Evolutionary conservation across 2,329 filamentous ascomycete species (phyloP).

Genomic region (Colletotrichum sp.): DNA sequence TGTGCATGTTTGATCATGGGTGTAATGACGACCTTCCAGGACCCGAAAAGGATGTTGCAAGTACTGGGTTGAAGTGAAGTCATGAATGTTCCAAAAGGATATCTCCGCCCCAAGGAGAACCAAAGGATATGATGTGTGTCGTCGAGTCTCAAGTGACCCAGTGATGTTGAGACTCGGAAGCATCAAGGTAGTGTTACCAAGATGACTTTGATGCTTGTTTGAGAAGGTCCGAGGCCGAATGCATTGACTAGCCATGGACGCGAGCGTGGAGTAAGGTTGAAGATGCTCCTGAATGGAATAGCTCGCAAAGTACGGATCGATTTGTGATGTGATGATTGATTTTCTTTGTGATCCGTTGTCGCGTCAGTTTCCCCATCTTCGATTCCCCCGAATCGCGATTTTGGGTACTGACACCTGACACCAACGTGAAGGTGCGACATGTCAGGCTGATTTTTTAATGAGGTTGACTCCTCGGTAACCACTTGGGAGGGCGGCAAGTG

Average conservation of each 20-base stretch:
- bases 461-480: not conserved
- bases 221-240: no score
- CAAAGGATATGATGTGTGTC: not conserved
- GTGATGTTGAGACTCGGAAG: not conserved
- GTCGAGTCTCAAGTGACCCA: not conserved
- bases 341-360: not conserved
- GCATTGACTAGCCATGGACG: not conserved
- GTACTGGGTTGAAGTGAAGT: no score
- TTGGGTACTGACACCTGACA: not conserved
- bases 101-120: not conserved
- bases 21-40: not conserved
- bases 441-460: not conserved
- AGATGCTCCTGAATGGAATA: not conserved
- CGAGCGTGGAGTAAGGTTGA: not conserved
- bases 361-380: not conserved
- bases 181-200: not conserved
- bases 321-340: not conserved
- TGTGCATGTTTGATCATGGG: not conserved
- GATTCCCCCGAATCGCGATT: not conserved
- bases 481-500: not conserved
- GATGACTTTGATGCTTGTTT: no score
- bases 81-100: not conserved
- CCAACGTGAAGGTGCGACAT: slow-evolving; percentile 5
- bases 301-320: not conserved
- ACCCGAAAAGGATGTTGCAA: no score